Evolutionary conservation across 1,139 yeast genomes (phyloP).

Genomic region (Hansenula anomala): DNA sequence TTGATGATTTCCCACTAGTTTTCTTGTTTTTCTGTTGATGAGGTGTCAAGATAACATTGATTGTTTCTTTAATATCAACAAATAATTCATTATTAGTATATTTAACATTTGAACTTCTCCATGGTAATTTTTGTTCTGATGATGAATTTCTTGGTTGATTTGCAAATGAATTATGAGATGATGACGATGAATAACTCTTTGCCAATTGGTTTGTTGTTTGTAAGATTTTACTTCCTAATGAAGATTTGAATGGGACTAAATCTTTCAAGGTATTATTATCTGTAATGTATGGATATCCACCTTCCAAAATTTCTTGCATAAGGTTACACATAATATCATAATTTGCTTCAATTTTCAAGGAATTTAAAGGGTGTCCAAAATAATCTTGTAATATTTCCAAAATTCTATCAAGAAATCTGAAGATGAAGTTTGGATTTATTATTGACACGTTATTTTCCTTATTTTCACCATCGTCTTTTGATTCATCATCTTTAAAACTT

Average conservation of each 20-base stretch:
- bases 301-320: slow-evolving; percentile 68
- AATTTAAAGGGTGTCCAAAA: slow-evolving; percentile 52
- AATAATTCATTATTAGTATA: slow-evolving; percentile 27
- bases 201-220: slow-evolving; percentile 31
- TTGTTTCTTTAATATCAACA: slow-evolving; percentile 46
- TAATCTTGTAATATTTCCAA: slow-evolving; percentile 51
- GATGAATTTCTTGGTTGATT: background rate
- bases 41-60: slow-evolving; percentile 25
- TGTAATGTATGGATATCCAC: slow-evolving; percentile 67
- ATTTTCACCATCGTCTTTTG: slow-evolving; percentile 4
- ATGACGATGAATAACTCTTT: slow-evolving; percentile 18
- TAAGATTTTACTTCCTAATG: slow-evolving; percentile 34
- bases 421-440: slow-evolving; percentile 48
- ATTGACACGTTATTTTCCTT: slow-evolving; percentile 5
- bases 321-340: slow-evolving; percentile 59
- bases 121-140: slow-evolving; percentile 27
- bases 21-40: slow-evolving; percentile 7
- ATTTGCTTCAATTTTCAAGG: slow-evolving; percentile 57
- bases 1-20: slow-evolving; percentile 16
- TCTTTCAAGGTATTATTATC: slow-evolving; percentile 71
- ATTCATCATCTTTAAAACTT: slow-evolving; percentile 20
- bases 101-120: slow-evolving; percentile 20
- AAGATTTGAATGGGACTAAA: slow-evolving; percentile 54
- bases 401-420: slow-evolving; percentile 49
- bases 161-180: slow-evolving; percentile 1